Evolutionary conservation across 2,329 filamentous ascomycete species (phyloP).

Genomic region (Penicillium sp.): DNA sequence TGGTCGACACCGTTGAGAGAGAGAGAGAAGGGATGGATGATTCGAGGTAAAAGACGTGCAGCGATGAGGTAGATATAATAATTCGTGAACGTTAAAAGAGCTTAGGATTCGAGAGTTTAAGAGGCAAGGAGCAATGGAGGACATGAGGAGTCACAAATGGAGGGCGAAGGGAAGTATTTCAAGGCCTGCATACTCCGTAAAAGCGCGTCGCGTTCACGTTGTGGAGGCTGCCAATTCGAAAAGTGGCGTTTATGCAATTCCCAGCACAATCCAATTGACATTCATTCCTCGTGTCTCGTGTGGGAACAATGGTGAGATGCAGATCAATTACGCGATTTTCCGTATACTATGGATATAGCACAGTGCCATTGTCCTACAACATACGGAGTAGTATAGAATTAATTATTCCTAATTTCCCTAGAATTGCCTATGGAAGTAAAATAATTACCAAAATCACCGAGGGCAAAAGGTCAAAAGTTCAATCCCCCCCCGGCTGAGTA

Average conservation of each 20-base stretch:
- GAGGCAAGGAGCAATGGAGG: slow-evolving; percentile 10
- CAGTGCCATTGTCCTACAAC: neutral
- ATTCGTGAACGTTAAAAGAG: slow-evolving; percentile 2
- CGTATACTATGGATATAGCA: neutral
- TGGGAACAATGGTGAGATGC: neutral
- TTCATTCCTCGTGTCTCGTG: slow-evolving; percentile 6
- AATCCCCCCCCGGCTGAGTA: neutral
- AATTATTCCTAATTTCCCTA: neutral
- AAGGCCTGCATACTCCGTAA: slow-evolving; percentile 13
- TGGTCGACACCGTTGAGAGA: slow-evolving; percentile 1
- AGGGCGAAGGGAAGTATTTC: slow-evolving; percentile 22
- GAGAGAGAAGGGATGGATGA: slow-evolving; percentile 7
- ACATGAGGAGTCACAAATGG: slow-evolving; percentile 9
- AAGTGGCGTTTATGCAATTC: slow-evolving; percentile 11
- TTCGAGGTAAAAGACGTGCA: neutral
- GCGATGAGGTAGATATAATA: slow-evolving; percentile 12
- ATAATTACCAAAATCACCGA: neutral
- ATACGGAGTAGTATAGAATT: neutral
- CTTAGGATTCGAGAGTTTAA: neutral
- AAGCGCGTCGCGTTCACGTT: slow-evolving; percentile 24
- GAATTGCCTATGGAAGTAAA: neutral
- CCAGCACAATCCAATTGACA: slow-evolving; percentile 11
- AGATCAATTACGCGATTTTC: slow-evolving; percentile 5
- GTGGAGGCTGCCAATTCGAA: slow-evolving; percentile 1
- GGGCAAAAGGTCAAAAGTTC: neutral